Base-by-base conservation (phyloP, 108 stramenopile genomes). In the Nitzschia sp. region DNA sequence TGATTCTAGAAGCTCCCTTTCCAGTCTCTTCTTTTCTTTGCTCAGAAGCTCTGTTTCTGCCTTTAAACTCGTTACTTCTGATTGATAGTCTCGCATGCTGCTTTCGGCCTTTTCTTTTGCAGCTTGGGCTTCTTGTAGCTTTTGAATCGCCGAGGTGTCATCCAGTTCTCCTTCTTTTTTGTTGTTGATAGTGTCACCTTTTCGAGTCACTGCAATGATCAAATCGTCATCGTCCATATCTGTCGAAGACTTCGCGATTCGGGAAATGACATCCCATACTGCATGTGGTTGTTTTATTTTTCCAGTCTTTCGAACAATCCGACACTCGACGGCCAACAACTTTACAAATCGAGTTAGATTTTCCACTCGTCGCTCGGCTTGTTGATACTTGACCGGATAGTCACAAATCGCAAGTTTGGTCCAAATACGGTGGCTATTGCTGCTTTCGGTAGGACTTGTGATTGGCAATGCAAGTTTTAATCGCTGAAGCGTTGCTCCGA, bases 1-100 rank as follows among this genome's bases (percentile, higher is more conserved):
- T 21, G 80, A 70, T 19, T 74, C 59, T 28, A 70, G 64, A 31
- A 89, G 38, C 26, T 92, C 85, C 31, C 74, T 60, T 33, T 67
- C 72, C 42, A 83, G 59, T 66, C 66, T 72, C 53, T 82, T 81
- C 57, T 83, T 81, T 49, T 88, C 80, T 5, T 66, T 57, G n/a
- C 46, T 35, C 33, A 82, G 66, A 51, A 81, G 74, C 57, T 87
- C 88, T 73, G 75, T 82, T 70, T 89, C 84, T 11, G 80, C 88
- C 47, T 80, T 69, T 18, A 92, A 61, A 36, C 82, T 70, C 21
- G 84, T 76, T 18, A 86, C 79, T 57, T 92, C 88, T 0, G 86
- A 87, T 55, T 77, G 77, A 25, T 74, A 55, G 46, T 89, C 88
- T 68, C 61, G 77, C 42, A 17, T 66, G 25, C 55, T 72, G 70